Base-by-base conservation (phyloP, 75 land plant species). In the Sequoiadendron giganteum region DNA sequence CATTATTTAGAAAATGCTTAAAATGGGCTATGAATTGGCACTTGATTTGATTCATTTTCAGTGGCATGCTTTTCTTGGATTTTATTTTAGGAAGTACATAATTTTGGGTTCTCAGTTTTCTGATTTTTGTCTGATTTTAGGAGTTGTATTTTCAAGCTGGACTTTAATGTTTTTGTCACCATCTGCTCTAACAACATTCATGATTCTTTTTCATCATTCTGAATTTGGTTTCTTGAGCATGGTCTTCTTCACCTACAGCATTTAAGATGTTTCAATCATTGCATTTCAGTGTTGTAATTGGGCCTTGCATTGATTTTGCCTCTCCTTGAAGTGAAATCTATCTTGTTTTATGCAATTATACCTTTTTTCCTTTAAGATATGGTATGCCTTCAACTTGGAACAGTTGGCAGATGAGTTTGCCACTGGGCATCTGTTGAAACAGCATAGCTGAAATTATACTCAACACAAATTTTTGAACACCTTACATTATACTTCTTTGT, bases 401-500 rank as follows among this genome's bases (percentile, higher is more conserved):
- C 48, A 82, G 47, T 28, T 47, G 84, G 15, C 25, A 45, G 30
- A 11, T 47, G n/a, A 28, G 47, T 43, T 5, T 45, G 54, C 47
- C 13, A n/a, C 32, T 82, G 48, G 30, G 25, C 48, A 11, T 13
- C 52, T 28, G 32, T 82, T 82, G 18, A 47, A 47, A 82, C 47
- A 47, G 43, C 82, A 40, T 19, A 42, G n/a, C 43, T 79, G 84
- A 82, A n/a, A 47, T 11, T 28, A n/a, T 47, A 82, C 49, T 28
- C 84, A 4, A n/a, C 2, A 54, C 84, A 75, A 34, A 7, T 75
- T 82, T 14, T 82, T 47, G 32, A n/a, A 32, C 49, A 82, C 84
- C 34, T 82, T 47, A 45, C 84, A 45, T 82, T 45, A 82, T n/a
- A 11, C 84, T 82, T 25, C 5, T 47, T 82, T 47, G 52, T 86